Evolutionary conservation across 2,329 filamentous ascomycete genomes (phyloP), one percentile per base, ranked within the genome.

Genomic region (Chaetomium sp.): DNA sequence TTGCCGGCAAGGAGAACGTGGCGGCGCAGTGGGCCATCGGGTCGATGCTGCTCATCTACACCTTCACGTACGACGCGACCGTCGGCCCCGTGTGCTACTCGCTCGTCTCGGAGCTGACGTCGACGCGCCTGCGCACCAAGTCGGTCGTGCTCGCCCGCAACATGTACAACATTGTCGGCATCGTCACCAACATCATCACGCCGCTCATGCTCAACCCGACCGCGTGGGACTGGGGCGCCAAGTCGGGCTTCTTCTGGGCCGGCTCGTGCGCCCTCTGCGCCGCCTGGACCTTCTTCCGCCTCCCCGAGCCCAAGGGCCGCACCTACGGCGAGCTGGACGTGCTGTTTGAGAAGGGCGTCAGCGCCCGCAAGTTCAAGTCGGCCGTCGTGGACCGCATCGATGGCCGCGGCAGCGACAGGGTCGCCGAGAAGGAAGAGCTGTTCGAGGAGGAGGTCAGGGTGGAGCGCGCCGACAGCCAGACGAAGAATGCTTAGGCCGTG

Each of bases 191-290:
- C 53, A 67, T 69, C 64, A 56, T 71, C 57, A 71, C 67, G 16
- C 71, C 71, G 12, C 65, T 65, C 62, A 71, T 72, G 70, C 53
- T 71, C 12, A 68, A 67, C 35, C 62, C 50, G 13, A 64, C 59
- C 21, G 54, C 54, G n/a, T 71, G 69, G 69, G 54, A 63, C 31
- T 69, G 67, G 65, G 69, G 69, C 47, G 58, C 68, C 29, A 69
- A 66, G 60, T 65, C 68, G 1, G 70, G 69, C n/a, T 71, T 71
- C 55, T 57, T 71, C 53, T 71, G 68, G 50, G 69, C 68, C 47
- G 67, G 33, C 0, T 71, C 80, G 16, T 81, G 80, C 75, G 76
- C 81, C 66, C 72, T 83, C 51, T 78, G 79, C 33, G 69, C 77
- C 66, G 27, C 68, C 13, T 72, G 71, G 64, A 70, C 70, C 1